These are phyloP conservation scores for Mortierella polycephala DNA, from an alignment of 371 early-diverging fungal species.

Conservation along the genomic window DNA sequence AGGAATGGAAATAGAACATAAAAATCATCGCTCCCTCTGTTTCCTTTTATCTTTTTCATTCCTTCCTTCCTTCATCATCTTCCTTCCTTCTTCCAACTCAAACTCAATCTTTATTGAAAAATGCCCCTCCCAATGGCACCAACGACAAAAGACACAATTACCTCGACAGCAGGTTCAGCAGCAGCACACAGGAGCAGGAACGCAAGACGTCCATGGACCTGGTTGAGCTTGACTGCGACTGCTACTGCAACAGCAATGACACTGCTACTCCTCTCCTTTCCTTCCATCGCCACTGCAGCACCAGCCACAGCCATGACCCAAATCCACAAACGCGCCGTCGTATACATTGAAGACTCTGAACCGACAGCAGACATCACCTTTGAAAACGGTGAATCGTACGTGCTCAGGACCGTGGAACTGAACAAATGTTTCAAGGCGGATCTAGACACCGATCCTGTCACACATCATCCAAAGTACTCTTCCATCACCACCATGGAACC, in stretches of 20 bases:
- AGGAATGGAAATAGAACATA: too few relatives aligned
- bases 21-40: too few relatives aligned
- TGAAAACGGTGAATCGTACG: constrained; percentile 8
- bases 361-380: constrained; percentile 15
- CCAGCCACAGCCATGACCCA: constrained; percentile 2
- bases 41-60: too few relatives aligned
- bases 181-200: neutral
- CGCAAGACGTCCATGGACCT: constrained; percentile 15
- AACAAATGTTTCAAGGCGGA: constrained; percentile 15
- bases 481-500: constrained; percentile 12
- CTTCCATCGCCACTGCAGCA: constrained; percentile 8
- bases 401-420: constrained; percentile 1
- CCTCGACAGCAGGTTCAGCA: too few relatives aligned
- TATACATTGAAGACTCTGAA: constrained; percentile 9
- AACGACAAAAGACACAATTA: constrained; percentile 3
- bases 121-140: too few relatives aligned
- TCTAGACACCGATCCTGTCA: neutral
- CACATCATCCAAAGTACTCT: constrained; percentile 8
- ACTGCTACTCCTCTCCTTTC: constrained; percentile 15
- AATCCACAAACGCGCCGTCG: constrained; percentile 19
- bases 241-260: too few relatives aligned
- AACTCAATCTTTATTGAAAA: too few relatives aligned
- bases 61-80: too few relatives aligned
- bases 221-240: constrained; percentile 11
- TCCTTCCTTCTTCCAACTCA: too few relatives aligned